Percentiles rank a stretch among this genome's conserved stretches.
phyloP scores from a whole-genome alignment of 371 early-diverging fungal species.

The Smittium culicis region DNA sequence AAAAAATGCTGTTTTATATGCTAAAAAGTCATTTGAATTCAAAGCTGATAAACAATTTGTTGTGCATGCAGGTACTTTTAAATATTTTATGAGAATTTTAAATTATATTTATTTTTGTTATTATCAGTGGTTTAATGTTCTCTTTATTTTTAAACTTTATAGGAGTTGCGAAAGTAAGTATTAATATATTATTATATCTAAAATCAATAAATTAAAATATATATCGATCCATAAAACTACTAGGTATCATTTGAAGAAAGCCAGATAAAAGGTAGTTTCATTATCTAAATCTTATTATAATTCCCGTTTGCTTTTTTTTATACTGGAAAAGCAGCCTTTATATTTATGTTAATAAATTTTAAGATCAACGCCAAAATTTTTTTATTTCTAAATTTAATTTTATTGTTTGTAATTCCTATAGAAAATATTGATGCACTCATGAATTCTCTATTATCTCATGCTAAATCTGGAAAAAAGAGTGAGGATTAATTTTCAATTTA shows the following conservation, averaged over 20 bases:
- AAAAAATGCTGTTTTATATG: constrained; percentile 38
- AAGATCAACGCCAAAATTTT: not conserved
- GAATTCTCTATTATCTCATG: constrained; percentile 22
- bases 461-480: constrained; percentile 16
- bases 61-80: constrained; percentile 45
- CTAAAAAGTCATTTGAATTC: constrained; percentile 56
- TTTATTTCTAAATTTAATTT: not conserved
- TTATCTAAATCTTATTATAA: not conserved
- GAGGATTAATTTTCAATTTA: not conserved
- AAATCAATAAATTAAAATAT: not conserved
- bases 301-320: not conserved
- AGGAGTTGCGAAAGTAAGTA: constrained; percentile 22
- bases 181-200: constrained; percentile 12
- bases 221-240: not conserved
- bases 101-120: not conserved
- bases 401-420: not conserved
- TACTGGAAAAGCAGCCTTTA: not conserved
- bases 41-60: constrained; percentile 57
- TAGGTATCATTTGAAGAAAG: constrained; percentile 1
- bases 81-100: not conserved
- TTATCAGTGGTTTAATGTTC: not conserved
- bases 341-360: not conserved
- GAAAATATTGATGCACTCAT: constrained; percentile 17
- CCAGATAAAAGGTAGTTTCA: constrained; percentile 8
- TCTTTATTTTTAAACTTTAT: not conserved